Conservation (phyloP, 305 asterid genomes). For the Solanum aculeatissimum region DNA sequence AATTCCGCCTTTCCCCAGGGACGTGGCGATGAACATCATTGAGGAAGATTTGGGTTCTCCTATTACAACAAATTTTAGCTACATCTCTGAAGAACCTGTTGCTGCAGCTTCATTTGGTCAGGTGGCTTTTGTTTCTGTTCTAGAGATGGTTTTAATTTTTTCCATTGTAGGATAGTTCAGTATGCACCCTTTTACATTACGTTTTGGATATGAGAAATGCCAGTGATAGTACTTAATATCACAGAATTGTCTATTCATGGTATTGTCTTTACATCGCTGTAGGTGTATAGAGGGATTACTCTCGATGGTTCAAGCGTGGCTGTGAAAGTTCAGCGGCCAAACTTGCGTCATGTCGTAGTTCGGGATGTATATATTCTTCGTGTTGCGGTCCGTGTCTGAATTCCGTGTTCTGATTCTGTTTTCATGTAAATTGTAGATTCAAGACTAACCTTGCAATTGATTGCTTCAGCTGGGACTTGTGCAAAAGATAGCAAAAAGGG, state of each 20-base stretch:
- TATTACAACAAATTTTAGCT: conserved; percentile 44
- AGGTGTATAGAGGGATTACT: conserved; percentile 88
- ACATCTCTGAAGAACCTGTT: conserved; percentile 76
- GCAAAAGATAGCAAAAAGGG: conserved; percentile 75
- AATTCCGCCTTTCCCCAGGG: conserved; percentile 84
- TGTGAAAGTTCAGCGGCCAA: conserved; percentile 96
- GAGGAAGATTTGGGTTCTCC: conserved; percentile 91
- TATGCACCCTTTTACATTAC: background rate
- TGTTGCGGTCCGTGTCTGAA: conserved; percentile 59
- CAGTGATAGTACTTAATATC: background rate
- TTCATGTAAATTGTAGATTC: conserved; percentile 5
- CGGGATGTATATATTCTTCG: conserved; percentile 92
- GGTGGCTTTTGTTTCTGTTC: conserved; percentile 26
- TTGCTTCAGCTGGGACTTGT: conserved; percentile 70
- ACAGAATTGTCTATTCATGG: background rate
- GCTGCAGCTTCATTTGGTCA: conserved; percentile 99
- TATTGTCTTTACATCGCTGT: background rate
- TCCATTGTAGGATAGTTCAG: background rate
- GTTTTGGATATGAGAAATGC: background rate
- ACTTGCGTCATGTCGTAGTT: conserved; percentile 61
- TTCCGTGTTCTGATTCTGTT: background rate
- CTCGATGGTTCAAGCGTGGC: conserved; percentile 78
- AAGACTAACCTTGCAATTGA: conserved; percentile 13
- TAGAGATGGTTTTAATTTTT: background rate
- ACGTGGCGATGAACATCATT: conserved; percentile 71